phyloP scores from a whole-genome alignment of 78 protist species.

The Emiliania huxleyi region DNA sequence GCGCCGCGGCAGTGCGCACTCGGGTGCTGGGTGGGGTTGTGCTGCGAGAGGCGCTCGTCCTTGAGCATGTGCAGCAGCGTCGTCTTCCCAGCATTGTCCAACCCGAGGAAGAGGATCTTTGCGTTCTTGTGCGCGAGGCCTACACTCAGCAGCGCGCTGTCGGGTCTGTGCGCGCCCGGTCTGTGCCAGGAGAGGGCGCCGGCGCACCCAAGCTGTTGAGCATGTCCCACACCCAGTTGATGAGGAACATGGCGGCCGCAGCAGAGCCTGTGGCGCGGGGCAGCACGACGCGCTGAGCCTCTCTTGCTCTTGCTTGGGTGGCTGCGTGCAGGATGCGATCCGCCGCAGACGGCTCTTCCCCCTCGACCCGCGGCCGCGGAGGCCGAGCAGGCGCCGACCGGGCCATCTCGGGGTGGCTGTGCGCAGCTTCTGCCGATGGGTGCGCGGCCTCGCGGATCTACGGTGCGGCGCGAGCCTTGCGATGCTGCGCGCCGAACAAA shows the following conservation, averaged over 20 bases:
- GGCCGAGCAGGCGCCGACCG: no score
- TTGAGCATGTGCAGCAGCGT: constrained; percentile 96
- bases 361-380: no score
- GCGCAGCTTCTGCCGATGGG: no score
- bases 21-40: constrained; percentile 90
- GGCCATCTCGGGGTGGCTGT: no score
- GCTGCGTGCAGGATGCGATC: no score
- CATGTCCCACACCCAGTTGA: constrained; percentile 62
- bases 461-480: no score
- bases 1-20: constrained; percentile 74
- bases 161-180: not conserved
- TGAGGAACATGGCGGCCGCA: not conserved
- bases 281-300: no score
- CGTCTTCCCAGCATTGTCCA: constrained; percentile 99
- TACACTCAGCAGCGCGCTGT: not conserved
- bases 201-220: constrained; percentile 40
- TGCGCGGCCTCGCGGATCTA: no score
- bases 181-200: not conserved
- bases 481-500: no score
- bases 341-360: no score
- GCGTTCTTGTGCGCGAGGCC: constrained; percentile 93
- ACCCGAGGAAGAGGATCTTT: constrained; percentile 97
- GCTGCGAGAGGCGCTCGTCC: constrained; percentile 80
- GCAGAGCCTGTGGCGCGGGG: no score
- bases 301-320: no score